Percentiles rank a stretch among this genome's conserved stretches.
phyloP scores from a whole-genome alignment of 768 basidiomycete genomes.

The Termitomyces sp. region DNA sequence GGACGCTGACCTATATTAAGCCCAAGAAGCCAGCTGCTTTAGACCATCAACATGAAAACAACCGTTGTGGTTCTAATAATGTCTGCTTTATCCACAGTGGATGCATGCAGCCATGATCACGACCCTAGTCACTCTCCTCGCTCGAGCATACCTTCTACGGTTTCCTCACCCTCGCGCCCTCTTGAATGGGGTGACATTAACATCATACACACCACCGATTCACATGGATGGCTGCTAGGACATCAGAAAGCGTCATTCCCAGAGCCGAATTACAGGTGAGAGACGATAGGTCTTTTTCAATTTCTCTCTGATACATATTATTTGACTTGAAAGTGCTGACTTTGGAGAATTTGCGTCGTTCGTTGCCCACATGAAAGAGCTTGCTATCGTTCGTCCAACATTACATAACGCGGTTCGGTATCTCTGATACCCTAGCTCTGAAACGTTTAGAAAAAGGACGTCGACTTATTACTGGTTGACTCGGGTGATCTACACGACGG shows the following conservation, averaged over 20 bases:
- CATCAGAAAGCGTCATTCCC: conserved; percentile 73
- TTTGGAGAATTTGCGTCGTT: conserved; percentile 20
- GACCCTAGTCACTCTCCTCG: conserved; percentile 21
- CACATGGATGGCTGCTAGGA: conserved; percentile 66
- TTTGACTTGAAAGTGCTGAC: conserved; percentile 23
- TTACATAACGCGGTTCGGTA: background rate
- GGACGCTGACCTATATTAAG: background rate
- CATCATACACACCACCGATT: conserved; percentile 82
- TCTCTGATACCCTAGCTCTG: background rate
- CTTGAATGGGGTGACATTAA: conserved; percentile 89
- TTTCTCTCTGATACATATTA: background rate
- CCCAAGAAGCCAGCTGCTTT: background rate
- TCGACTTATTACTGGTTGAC: background rate
- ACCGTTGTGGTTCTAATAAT: background rate
- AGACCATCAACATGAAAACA: background rate
- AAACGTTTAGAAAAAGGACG: conserved; percentile 21
- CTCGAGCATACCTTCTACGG: conserved; percentile 31
- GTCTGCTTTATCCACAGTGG: background rate
- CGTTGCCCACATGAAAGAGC: conserved; percentile 11
- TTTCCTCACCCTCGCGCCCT: conserved; percentile 58
- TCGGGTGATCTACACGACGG: conserved; percentile 63
- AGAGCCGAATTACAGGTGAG: conserved; percentile 69
- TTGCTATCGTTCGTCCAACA: background rate
- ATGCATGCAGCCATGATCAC: conserved; percentile 12
- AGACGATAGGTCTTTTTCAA: background rate